phyloP scores from a whole-genome alignment of 108 stramenopile species.

The Mayamaea pseudoterrestris region DNA sequence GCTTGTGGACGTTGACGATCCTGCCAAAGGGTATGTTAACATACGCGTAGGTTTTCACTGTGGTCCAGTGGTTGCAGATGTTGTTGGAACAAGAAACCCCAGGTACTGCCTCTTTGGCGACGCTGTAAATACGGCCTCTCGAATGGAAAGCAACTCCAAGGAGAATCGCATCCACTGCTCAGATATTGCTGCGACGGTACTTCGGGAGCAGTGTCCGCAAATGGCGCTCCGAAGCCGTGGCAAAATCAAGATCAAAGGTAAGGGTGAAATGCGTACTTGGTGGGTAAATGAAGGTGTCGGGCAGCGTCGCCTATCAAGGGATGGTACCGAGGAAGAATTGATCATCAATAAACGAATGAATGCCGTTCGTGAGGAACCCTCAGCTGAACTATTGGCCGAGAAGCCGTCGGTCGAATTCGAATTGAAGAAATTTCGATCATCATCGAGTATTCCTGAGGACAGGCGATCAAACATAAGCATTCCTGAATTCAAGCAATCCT shows the following conservation, averaged over 20 bases:
- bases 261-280: conserved; percentile 37
- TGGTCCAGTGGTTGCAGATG: conserved; percentile 58
- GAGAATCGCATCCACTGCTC: conserved; percentile 30
- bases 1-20: conserved; percentile 22
- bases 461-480: no score
- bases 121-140: conserved; percentile 50
- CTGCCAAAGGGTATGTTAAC: conserved; percentile 11
- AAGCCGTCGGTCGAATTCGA: no score
- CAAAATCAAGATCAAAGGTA: conserved; percentile 43
- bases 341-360: no score
- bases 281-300: conserved; percentile 17
- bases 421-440: no score
- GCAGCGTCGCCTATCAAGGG: no score
- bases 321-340: no score
- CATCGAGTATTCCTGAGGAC: no score
- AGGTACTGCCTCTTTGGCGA: conserved; percentile 70
- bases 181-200: conserved; percentile 16
- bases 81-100: conserved; percentile 59
- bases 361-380: no score
- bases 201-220: conserved; percentile 18
- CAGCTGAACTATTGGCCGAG: no score
- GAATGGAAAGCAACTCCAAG: conserved; percentile 35
- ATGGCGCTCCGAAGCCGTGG: conserved; percentile 19
- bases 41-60: conserved; percentile 42
- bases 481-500: no score